These are phyloP conservation scores for Picea abies DNA, from an alignment of 83 land plant species.

Conservation along the genomic window DNA sequence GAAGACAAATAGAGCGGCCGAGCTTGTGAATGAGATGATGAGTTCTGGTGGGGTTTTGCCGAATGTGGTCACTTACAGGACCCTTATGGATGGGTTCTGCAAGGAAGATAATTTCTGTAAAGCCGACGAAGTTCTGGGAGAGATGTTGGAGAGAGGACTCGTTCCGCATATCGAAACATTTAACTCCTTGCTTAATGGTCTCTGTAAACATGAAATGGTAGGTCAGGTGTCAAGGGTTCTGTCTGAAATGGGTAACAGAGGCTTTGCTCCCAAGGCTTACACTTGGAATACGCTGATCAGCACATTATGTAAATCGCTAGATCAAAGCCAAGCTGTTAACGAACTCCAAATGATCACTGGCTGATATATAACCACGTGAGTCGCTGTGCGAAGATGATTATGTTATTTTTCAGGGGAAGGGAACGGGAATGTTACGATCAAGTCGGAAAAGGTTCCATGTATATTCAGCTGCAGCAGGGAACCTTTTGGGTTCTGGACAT, in stretches of 20 bases:
- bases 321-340: no score
- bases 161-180: conserved; percentile 8
- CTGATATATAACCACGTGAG: no score
- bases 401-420: no score
- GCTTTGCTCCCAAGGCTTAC: no score
- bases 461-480: no score
- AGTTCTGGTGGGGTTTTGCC: conserved; percentile 14
- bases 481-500: no score
- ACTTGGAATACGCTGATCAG: no score
- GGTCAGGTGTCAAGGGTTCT: conserved; percentile 25
- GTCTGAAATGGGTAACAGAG: neutral
- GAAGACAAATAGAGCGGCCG: conserved; percentile 21
- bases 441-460: no score
- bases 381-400: no score
- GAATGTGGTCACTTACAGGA: conserved; percentile 28
- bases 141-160: conserved; percentile 27
- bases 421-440: no score
- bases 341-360: no score
- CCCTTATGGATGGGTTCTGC: conserved; percentile 38
- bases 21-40: conserved; percentile 29
- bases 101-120: conserved; percentile 29
- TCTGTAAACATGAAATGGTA: conserved; percentile 23
- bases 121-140: conserved; percentile 27
- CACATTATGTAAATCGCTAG: no score
- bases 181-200: conserved; percentile 29